Conservation (phyloP, 1,139 yeast genomes). For the Diutina rugosa region DNA sequence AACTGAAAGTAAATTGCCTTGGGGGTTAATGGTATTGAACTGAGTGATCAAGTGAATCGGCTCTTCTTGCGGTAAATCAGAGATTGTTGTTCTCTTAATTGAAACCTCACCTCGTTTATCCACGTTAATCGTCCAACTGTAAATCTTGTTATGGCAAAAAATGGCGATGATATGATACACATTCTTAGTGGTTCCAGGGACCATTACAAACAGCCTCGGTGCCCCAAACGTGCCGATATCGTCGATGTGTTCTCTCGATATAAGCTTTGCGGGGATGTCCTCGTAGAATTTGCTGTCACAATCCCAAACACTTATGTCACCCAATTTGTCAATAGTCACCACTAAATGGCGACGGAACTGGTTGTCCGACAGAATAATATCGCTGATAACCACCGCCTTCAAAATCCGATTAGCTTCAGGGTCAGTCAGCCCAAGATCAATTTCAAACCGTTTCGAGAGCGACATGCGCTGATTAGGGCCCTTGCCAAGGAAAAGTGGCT, state of each 20-base stretch:
- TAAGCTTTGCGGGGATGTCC: neutral
- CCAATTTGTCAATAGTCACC: neutral
- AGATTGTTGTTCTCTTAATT: neutral
- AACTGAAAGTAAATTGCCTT: conserved; percentile 16
- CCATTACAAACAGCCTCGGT: neutral
- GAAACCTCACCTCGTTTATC: neutral
- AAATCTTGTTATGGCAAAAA: neutral
- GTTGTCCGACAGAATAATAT: neutral
- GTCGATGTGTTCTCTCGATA: neutral
- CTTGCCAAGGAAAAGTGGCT: conserved; percentile 21
- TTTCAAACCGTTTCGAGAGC: conserved; percentile 21
- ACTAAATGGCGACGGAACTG: neutral
- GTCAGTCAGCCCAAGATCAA: conserved; percentile 12
- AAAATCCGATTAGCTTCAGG: neutral
- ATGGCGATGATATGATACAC: neutral
- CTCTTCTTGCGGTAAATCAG: neutral
- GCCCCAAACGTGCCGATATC: neutral
- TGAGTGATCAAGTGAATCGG: neutral
- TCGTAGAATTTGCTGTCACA: neutral
- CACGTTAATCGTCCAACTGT: neutral
- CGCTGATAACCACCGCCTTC: conserved; percentile 8
- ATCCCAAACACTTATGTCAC: neutral
- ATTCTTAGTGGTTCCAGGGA: neutral
- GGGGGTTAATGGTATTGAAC: neutral
- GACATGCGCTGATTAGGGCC: conserved; percentile 11